A percentile compares a stretch with the other conserved stretches of the same genome.
Conservation (phyloP, 306 rosid genomes). For the Quercus variabilis region DNA sequence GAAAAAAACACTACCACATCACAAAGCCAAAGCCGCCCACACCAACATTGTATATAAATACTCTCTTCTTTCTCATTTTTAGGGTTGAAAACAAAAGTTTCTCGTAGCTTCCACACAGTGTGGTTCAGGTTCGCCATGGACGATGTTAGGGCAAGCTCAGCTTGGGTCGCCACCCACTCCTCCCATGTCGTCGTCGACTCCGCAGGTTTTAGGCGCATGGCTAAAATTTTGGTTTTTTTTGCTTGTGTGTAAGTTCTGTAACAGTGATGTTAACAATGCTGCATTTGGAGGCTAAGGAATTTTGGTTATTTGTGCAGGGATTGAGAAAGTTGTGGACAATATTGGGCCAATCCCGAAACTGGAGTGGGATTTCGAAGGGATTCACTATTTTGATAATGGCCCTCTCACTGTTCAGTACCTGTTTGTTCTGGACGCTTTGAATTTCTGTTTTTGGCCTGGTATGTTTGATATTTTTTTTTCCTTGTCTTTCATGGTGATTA, state of each 20-base stretch:
- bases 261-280: neutral
- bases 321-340: conserved; percentile 68
- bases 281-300: neutral
- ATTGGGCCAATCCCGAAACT: conserved; percentile 79
- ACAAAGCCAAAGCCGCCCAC: too few species aligned
- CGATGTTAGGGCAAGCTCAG: conserved; percentile 79
- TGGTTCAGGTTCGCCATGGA: conserved; percentile 51
- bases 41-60: neutral
- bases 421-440: conserved; percentile 81
- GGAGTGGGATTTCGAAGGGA: conserved; percentile 97
- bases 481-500: neutral
- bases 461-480: neutral
- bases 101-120: conserved; percentile 5
- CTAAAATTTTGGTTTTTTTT: too few species aligned
- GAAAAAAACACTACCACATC: too few species aligned
- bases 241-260: too few species aligned
- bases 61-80: neutral
- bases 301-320: conserved; percentile 42
- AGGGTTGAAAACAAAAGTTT: conserved; percentile 29
- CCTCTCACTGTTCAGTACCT: conserved; percentile 93
- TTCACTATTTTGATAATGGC: conserved; percentile 89
- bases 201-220: conserved; percentile 42
- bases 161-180: conserved; percentile 85
- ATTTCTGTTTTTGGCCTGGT: conserved; percentile 99
- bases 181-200: conserved; percentile 82